phyloP scores from a whole-genome alignment of 768 basidiomycete species.

The Botryobasidium botryosum region DNA sequence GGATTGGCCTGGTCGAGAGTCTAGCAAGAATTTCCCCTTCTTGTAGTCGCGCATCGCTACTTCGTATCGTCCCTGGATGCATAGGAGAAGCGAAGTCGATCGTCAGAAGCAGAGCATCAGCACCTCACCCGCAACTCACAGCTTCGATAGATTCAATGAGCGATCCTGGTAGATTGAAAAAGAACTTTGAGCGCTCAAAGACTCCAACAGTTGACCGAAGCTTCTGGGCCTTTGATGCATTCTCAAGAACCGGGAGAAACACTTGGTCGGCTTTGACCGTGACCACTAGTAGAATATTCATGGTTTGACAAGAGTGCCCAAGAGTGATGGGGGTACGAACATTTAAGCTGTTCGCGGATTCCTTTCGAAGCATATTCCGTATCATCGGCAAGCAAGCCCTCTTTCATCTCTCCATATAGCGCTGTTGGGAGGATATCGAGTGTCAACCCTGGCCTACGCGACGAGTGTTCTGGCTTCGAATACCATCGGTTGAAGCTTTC shows the following conservation, averaged over 20 bases:
- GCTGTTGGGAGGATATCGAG: conserved; percentile 30
- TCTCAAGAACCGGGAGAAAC: conserved; percentile 90
- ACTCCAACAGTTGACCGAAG: conserved; percentile 84
- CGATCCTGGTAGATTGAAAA: conserved; percentile 92
- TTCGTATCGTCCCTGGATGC: conserved; percentile 72
- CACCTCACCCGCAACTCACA: conserved; percentile 43
- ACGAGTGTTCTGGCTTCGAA: background rate
- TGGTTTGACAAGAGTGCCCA: background rate
- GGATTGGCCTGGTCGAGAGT: conserved; percentile 75
- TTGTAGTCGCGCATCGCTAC: conserved; percentile 90
- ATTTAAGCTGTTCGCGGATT: conserved; percentile 69
- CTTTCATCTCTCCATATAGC: conserved; percentile 82
- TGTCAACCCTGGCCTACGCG: background rate
- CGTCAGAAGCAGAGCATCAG: background rate
- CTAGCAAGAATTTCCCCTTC: conserved; percentile 82
- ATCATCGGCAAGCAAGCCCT: conserved; percentile 57
- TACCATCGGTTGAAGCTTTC: conserved; percentile 92
- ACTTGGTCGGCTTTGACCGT: conserved; percentile 88
- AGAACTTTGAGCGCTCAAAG: conserved; percentile 93
- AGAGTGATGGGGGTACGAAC: conserved; percentile 26
- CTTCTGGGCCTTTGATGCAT: conserved; percentile 85
- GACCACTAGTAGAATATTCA: too few species aligned
- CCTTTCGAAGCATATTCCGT: conserved; percentile 73
- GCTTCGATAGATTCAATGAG: conserved; percentile 80
- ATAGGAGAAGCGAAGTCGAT: background rate